Evolutionary conservation across 495 filamentous ascomycete species (phyloP), one percentile per base, ranked within the genome.

Genomic region (Amorphotheca resinae): DNA sequence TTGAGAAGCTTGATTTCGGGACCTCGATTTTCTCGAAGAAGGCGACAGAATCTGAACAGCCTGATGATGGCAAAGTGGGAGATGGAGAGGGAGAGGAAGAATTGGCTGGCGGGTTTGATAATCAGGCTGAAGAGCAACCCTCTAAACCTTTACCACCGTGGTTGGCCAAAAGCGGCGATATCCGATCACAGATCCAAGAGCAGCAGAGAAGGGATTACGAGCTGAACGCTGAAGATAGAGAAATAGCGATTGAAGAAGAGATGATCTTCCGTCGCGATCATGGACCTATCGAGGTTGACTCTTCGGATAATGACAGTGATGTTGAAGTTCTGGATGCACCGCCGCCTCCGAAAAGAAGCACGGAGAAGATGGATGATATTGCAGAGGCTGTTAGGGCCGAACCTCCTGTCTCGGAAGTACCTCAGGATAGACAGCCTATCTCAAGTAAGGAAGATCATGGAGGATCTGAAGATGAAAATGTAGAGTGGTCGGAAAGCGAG

Each of bases 91-190:
- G 11, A 11, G 65, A 75, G 12, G 77, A 78, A 9, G 71, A 74
- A 4, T 51, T 69, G 38, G 73, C 73, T 16, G 85, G 84, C 7
- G 85, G 87, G 0, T 93, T 89, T 58, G 64, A 69, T 49, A 67
- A 71, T n/a, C 39, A 26, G 2, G 12, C 23, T 20, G 51, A 67
- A 15, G 60, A 72, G 16, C 70, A 80, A 45, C 63, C 70, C 3
- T 60, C 72, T 0, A 66, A 67, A 28, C 78, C 80, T 9, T 57
- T 95, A 22, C 91, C 91, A 1, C 89, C 91, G 3, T 98, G 91
- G 91, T 84, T 98, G 53, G 67, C 69, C 17, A 68, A 70, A 41
- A 57, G 52, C 3, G 59, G 59, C 11, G 73, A 79, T 46, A 75
- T 77, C 20, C 64, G 67, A 32, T 64, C 70, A 9, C 63, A 67